phyloP scores from a whole-genome alignment of 345 rosid species.

The Pugionium cornutum region DNA sequence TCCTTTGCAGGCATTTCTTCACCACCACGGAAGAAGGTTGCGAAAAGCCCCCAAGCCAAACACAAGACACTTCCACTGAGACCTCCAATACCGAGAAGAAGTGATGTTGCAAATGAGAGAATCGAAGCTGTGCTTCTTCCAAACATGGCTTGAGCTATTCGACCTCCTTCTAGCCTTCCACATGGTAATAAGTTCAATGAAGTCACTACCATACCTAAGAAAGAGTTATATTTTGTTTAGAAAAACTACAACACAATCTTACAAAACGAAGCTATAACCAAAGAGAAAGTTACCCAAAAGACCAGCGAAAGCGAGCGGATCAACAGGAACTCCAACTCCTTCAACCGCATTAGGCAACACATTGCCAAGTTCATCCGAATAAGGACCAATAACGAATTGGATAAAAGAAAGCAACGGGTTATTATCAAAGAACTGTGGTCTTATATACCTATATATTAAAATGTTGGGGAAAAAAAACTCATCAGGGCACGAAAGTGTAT shows the following conservation, averaged over 20 bases:
- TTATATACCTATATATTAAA: constrained; percentile 58
- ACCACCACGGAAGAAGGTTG: constrained; percentile 92
- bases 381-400: constrained; percentile 87
- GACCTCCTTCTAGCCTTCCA: constrained; percentile 94
- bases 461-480: not conserved
- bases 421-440: constrained; percentile 89
- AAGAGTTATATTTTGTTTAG: not conserved
- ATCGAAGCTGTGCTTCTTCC: constrained; percentile 78
- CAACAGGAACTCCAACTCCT: constrained; percentile 89
- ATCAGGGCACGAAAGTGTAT: not conserved
- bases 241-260: not conserved
- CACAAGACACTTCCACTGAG: constrained; percentile 88
- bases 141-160: constrained; percentile 91
- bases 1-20: constrained; percentile 89
- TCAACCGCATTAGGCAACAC: constrained; percentile 93
- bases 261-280: not conserved
- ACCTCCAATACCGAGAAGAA: constrained; percentile 74
- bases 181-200: constrained; percentile 91
- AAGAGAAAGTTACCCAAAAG: constrained; percentile 62
- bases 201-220: constrained; percentile 91
- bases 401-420: constrained; percentile 84
- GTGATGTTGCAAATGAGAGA: constrained; percentile 74
- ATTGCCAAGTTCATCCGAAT: constrained; percentile 86
- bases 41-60: constrained; percentile 85
- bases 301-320: constrained; percentile 96